Conservation (phyloP, 225 moss, liverwort and hornwort species). For the Anthoceros angustus region DNA sequence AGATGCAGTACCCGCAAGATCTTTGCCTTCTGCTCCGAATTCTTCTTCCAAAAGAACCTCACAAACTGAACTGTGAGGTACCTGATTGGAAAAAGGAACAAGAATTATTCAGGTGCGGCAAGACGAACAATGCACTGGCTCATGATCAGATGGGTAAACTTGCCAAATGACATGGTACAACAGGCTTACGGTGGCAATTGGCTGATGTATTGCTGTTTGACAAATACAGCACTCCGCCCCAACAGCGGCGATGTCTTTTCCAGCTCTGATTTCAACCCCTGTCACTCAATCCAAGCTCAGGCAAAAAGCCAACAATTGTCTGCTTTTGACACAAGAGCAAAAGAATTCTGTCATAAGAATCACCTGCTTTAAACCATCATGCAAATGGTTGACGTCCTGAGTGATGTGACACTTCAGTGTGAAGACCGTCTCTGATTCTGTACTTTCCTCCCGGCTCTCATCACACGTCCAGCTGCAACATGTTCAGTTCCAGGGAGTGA, state of each 20-base stretch:
- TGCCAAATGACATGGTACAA: background rate
- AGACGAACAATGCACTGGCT: background rate
- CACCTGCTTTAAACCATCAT: constrained; percentile 74
- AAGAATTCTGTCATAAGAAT: background rate
- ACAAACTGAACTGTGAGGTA: constrained; percentile 67
- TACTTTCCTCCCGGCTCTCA: constrained; percentile 69
- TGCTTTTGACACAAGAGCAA: background rate
- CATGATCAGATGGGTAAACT: background rate
- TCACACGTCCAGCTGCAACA: constrained; percentile 36
- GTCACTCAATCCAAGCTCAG: background rate
- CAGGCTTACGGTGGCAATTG: constrained; percentile 15
- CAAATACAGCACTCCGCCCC: constrained; percentile 47
- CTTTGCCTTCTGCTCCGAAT: constrained; percentile 83
- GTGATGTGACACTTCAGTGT: constrained; percentile 92
- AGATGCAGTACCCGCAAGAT: constrained; percentile 31
- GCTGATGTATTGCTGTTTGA: constrained; percentile 42
- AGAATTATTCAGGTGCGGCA: background rate
- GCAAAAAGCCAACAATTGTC: background rate
- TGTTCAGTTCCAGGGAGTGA: background rate
- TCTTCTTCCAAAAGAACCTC: constrained; percentile 67
- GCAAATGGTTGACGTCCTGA: constrained; percentile 79
- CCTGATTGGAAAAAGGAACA: background rate
- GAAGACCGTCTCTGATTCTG: constrained; percentile 66
- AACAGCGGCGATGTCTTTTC: constrained; percentile 69
- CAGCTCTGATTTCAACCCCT: constrained; percentile 71